These are phyloP conservation scores for Apophysomyces ossiformis DNA, from an alignment of 371 early-diverging fungal genomes.

Conservation along the genomic window DNA sequence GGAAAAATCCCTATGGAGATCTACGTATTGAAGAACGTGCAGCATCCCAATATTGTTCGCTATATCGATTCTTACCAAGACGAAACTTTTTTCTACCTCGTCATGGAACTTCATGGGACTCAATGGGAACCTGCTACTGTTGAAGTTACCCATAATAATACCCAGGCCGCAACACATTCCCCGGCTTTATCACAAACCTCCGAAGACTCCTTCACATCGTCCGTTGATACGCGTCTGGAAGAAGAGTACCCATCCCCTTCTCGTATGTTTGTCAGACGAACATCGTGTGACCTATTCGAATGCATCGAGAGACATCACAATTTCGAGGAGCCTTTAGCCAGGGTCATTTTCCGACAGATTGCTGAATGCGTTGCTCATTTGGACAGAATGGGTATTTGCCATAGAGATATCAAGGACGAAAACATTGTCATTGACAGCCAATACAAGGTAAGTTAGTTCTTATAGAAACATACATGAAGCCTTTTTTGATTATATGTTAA, in stretches of 20 bases:
- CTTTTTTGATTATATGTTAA: background rate
- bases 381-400: slow-evolving; percentile 62
- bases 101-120: slow-evolving; percentile 83
- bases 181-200: slow-evolving; percentile 38
- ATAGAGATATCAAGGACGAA: slow-evolving; percentile 76
- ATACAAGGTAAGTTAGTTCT: slow-evolving; percentile 34
- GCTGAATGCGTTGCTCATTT: slow-evolving; percentile 70
- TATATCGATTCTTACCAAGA: slow-evolving; percentile 74
- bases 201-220: slow-evolving; percentile 33
- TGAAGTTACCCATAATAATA: background rate
- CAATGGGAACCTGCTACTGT: slow-evolving; percentile 52
- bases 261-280: slow-evolving; percentile 51
- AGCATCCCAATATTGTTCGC: slow-evolving; percentile 73
- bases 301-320: slow-evolving; percentile 73
- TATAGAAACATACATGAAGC: background rate
- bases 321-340: slow-evolving; percentile 64
- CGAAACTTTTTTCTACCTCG: slow-evolving; percentile 66
- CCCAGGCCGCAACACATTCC: slow-evolving; percentile 19
- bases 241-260: slow-evolving; percentile 24
- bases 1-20: slow-evolving; percentile 80
- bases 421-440: slow-evolving; percentile 78
- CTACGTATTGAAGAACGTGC: slow-evolving; percentile 68
- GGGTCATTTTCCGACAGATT: slow-evolving; percentile 74
- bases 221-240: slow-evolving; percentile 19
- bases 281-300: slow-evolving; percentile 81